Conservation (phyloP, 176 grass and related monocot genomes). For the Eremochloa ophiuroides region DNA sequence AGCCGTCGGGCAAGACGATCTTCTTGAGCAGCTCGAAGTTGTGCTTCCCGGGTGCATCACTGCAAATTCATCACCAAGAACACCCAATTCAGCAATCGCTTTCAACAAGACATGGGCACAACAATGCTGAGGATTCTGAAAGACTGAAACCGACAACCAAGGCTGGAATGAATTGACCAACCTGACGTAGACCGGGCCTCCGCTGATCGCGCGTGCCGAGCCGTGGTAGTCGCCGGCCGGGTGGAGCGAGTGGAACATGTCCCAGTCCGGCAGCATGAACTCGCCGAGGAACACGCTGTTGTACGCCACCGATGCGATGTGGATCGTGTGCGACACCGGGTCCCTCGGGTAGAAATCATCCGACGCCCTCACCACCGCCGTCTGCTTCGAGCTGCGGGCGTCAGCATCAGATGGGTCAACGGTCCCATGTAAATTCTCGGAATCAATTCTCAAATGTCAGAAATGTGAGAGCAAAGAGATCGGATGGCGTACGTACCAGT, state of each 20-base stretch:
- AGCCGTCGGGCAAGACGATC: slow-evolving; percentile 85
- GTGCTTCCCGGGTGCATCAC: slow-evolving; percentile 91
- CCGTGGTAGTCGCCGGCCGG: slow-evolving; percentile 87
- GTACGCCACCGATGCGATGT: slow-evolving; percentile 85
- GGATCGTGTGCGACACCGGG: slow-evolving; percentile 87
- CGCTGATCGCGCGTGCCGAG: slow-evolving; percentile 86
- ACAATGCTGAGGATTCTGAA: neutral
- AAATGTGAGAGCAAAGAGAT: neutral
- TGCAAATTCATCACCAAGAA: slow-evolving; percentile 25
- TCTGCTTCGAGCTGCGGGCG: slow-evolving; percentile 72
- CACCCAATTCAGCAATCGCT: slow-evolving; percentile 13
- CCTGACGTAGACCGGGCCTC: slow-evolving; percentile 88
- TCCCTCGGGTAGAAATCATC: slow-evolving; percentile 93
- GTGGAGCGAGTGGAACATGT: slow-evolving; percentile 96
- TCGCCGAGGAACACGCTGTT: slow-evolving; percentile 95
- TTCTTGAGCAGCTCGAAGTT: slow-evolving; percentile 85
- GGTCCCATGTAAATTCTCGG: neutral
- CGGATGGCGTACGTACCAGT: slow-evolving; percentile 57
- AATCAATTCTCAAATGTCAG: neutral
- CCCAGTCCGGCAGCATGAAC: slow-evolving; percentile 99
- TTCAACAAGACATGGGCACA: neutral
- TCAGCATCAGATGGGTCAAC: neutral
- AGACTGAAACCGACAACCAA: neutral
- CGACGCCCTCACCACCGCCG: slow-evolving; percentile 84
- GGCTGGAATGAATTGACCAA: neutral